Conservation (phyloP, 257 asterid species). For the Solanum corneliomulleri region DNA sequence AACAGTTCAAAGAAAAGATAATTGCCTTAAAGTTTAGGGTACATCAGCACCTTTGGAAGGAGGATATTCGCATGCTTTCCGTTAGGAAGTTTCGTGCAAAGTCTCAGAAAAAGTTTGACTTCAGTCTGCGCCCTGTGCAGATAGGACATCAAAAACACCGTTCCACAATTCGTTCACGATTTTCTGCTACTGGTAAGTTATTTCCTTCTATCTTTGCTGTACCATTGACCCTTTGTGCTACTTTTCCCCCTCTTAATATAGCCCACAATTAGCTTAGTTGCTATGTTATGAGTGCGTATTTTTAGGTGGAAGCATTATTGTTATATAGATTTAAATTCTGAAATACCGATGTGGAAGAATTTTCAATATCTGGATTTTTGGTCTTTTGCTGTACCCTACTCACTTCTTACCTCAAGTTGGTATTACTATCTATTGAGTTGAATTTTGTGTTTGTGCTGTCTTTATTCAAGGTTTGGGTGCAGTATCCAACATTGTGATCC, state of each 20-base stretch:
- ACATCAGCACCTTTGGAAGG: constrained; percentile 78
- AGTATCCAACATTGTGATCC: not conserved
- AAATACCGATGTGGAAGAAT: not conserved
- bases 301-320: not conserved
- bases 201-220: not conserved
- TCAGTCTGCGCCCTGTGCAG: constrained; percentile 27
- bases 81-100: constrained; percentile 44
- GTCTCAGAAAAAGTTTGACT: constrained; percentile 72
- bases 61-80: constrained; percentile 47
- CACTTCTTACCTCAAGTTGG: not conserved
- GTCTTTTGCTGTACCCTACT: not conserved
- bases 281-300: not conserved
- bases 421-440: not conserved
- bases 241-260: not conserved
- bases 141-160: constrained; percentile 43
- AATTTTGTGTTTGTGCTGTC: not conserved
- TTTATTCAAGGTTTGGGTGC: not conserved
- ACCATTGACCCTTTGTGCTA: not conserved
- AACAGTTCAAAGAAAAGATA: constrained; percentile 58
- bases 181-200: constrained; percentile 41
- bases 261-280: not conserved
- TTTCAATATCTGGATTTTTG: not conserved
- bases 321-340: not conserved
- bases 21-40: constrained; percentile 55
- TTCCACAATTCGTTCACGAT: constrained; percentile 43